phyloP scores from a whole-genome alignment of 73 alveolate species.

The Paramecium sonneborni region DNA sequence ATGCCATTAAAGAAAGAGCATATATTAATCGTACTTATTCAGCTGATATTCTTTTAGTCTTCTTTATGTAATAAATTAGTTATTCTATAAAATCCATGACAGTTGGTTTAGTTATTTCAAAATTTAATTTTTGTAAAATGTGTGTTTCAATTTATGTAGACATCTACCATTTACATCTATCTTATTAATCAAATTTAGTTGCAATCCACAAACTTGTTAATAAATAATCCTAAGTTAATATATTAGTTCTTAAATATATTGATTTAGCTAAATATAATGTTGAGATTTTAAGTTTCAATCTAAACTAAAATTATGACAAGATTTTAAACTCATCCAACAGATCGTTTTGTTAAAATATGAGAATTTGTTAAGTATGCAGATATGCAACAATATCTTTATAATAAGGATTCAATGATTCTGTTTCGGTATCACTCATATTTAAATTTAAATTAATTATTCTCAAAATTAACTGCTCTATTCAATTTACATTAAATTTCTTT shows the following conservation, averaged over 20 bases:
- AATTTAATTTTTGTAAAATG: slow-evolving; percentile 17
- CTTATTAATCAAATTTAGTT: background rate
- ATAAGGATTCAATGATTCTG: background rate
- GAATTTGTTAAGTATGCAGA: background rate
- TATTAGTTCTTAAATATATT: background rate
- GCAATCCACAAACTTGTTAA: slow-evolving; percentile 9
- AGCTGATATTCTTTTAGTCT: background rate
- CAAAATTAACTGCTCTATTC: background rate
- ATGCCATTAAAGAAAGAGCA: background rate
- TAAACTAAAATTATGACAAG: background rate
- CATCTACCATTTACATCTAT: slow-evolving; percentile 3
- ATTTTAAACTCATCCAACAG: slow-evolving; percentile 1
- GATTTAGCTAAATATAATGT: slow-evolving; percentile 7
- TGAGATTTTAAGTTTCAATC: background rate
- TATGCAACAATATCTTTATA: background rate
- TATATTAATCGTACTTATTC: background rate
- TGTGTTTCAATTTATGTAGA: background rate
- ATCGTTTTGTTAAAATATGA: background rate
- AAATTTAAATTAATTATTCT: background rate
- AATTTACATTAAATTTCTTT: background rate
- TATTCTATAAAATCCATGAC: slow-evolving; percentile 8
- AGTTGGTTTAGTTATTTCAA: slow-evolving; percentile 34
- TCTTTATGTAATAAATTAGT: background rate
- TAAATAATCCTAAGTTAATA: background rate
- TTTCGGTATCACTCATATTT: background rate